Conservation (phyloP, 2,329 filamentous ascomycete genomes). For the Cadophora luteo-olivacea region DNA sequence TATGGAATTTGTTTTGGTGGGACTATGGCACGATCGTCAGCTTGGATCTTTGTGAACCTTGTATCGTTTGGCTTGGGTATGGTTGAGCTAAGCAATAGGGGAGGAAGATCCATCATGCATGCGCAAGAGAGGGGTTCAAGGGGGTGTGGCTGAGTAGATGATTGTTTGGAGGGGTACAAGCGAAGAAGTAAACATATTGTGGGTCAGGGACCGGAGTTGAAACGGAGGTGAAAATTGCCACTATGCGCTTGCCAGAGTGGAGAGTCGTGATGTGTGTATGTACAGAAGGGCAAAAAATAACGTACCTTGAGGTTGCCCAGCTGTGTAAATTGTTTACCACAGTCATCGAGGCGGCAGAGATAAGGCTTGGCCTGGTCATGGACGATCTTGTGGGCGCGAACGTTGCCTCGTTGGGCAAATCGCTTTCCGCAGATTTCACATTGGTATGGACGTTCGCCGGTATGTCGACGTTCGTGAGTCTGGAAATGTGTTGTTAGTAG, state of each 20-base stretch:
- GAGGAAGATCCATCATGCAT: not conserved
- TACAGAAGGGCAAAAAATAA: not conserved
- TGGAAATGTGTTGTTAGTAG: conserved; percentile 45
- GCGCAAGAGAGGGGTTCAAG: not conserved
- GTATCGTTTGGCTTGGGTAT: not conserved
- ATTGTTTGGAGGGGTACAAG: conserved; percentile 14
- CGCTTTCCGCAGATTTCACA: conserved; percentile 82
- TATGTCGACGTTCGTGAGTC: conserved; percentile 89
- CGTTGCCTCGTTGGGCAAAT: conserved; percentile 87
- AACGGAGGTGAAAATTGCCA: conserved; percentile 27
- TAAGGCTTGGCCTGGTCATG: conserved; percentile 81
- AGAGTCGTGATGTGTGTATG: not conserved
- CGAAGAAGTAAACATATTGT: conserved; percentile 24
- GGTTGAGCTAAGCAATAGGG: not conserved
- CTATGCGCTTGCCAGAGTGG: conserved; percentile 3
- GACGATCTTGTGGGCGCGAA: conserved; percentile 82
- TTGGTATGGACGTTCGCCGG: conserved; percentile 82
- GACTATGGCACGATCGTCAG: conserved; percentile 56
- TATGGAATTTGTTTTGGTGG: conserved; percentile 94
- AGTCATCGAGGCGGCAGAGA: conserved; percentile 81
- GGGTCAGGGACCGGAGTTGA: conserved; percentile 26
- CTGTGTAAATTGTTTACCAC: conserved; percentile 87
- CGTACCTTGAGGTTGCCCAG: conserved; percentile 87
- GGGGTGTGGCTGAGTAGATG: conserved; percentile 23
- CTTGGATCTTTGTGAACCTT: not conserved